phyloP scores from a whole-genome alignment of 75 land plant genomes.

The Picea glauca region DNA sequence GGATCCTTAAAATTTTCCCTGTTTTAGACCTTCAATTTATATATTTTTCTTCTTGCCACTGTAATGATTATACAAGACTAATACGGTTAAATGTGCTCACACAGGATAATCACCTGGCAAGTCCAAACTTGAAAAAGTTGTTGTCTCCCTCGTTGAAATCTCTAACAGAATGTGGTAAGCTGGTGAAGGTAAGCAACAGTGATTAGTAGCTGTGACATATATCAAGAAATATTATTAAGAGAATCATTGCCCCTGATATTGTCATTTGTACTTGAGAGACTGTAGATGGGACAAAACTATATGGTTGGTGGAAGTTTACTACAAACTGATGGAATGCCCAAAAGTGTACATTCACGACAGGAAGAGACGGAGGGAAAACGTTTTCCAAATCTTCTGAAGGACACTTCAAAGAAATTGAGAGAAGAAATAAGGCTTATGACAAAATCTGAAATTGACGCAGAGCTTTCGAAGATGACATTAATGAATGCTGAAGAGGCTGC shows the following conservation, averaged over 20 bases:
- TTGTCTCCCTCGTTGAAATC: conserved; percentile 59
- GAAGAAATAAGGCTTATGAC: conserved; percentile 25
- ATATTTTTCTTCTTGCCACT: too few relatives aligned
- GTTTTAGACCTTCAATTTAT: too few relatives aligned
- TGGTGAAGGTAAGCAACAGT: conserved; percentile 60
- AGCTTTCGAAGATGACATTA: conserved; percentile 55
- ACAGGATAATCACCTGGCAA: conserved; percentile 69
- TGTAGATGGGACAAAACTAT: conserved; percentile 12
- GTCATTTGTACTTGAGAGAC: background rate
- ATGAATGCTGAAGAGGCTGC: conserved; percentile 89
- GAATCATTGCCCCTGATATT: background rate
- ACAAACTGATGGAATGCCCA: background rate
- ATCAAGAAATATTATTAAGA: conserved; percentile 1
- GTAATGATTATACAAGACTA: too few relatives aligned
- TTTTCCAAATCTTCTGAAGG: background rate
- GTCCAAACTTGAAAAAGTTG: conserved; percentile 50
- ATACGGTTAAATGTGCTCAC: background rate
- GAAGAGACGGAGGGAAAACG: background rate
- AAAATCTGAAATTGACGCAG: conserved; percentile 48
- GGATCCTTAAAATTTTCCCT: too few relatives aligned
- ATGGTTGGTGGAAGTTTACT: conserved; percentile 4
- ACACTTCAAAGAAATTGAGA: conserved; percentile 4
- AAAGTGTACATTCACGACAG: background rate
- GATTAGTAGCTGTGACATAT: background rate
- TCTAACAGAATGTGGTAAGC: conserved; percentile 53